These are phyloP conservation scores for Syncephalastrum racemosum DNA, from an alignment of 371 early-diverging fungal species.

Conservation along the genomic window DNA sequence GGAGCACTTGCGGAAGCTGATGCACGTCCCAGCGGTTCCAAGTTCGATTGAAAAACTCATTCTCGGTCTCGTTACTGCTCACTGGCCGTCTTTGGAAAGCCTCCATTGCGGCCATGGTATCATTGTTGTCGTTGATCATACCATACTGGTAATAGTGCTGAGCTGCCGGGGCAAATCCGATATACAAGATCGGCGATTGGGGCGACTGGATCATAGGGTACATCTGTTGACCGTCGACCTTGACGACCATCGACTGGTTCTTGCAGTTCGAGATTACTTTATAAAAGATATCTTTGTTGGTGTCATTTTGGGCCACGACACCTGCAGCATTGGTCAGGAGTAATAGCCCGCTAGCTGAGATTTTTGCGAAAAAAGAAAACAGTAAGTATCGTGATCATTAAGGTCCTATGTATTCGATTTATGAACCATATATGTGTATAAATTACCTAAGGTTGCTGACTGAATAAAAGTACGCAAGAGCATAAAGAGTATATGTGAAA, in stretches of 20 bases:
- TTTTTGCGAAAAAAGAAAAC: no score
- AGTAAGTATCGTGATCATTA: no score
- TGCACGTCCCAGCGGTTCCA: conserved; percentile 8
- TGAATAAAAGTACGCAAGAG: no score
- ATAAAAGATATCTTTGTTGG: background rate
- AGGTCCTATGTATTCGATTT: no score
- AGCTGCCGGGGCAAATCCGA: conserved; percentile 20
- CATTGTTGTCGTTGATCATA: background rate
- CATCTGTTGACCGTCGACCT: conserved; percentile 13
- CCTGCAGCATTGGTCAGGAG: no score
- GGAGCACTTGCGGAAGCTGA: conserved; percentile 9
- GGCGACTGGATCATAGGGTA: conserved; percentile 10
- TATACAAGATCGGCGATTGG: conserved; percentile 9
- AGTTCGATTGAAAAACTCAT: conserved; percentile 22
- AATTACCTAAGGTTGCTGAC: no score
- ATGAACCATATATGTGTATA: no score
- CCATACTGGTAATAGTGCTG: conserved; percentile 13
- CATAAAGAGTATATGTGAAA: no score
- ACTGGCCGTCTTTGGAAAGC: conserved; percentile 10
- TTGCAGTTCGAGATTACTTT: conserved; percentile 6
- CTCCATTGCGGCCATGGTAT: conserved; percentile 5
- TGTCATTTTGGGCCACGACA: no score
- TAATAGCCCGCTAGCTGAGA: no score
- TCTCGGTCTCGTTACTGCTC: conserved; percentile 5
- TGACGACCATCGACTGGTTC: conserved; percentile 6